A percentile compares a stretch with the other conserved stretches of the same genome.
Evolutionary conservation across 2,329 filamentous ascomycete species (phyloP).

Genomic region (Pseudopithomyces chartarum): DNA sequence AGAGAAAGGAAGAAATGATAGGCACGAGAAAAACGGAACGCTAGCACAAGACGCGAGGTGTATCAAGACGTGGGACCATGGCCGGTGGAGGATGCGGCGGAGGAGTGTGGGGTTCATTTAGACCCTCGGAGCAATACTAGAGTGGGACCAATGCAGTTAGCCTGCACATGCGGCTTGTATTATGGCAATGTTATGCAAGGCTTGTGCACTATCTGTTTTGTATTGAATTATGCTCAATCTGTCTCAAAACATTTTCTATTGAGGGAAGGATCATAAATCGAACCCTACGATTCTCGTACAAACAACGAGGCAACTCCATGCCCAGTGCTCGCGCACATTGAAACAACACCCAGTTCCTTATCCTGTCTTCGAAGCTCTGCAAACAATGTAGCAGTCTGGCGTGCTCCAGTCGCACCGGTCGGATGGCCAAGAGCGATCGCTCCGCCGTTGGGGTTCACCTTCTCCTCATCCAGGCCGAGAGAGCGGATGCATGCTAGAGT

Average conservation of each 20-base stretch:
- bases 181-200: background rate
- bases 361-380: conserved; percentile 68
- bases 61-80: conserved; percentile 23
- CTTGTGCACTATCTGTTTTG: background rate
- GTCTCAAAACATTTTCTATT: background rate
- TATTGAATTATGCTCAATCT: background rate
- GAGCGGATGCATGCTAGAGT: conserved; percentile 80
- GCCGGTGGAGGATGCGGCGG: conserved; percentile 22
- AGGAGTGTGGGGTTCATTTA: conserved; percentile 33
- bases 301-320: conserved; percentile 39
- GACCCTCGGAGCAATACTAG: conserved; percentile 3
- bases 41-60: conserved; percentile 13
- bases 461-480: conserved; percentile 71
- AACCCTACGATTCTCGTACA: conserved; percentile 30
- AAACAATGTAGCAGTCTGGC: conserved; percentile 84
- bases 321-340: conserved; percentile 69
- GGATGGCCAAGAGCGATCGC: conserved; percentile 84
- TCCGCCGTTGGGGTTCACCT: conserved; percentile 81
- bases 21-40: conserved; percentile 11
- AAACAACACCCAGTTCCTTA: conserved; percentile 81
- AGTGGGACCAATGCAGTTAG: conserved; percentile 7
- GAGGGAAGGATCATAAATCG: no score
- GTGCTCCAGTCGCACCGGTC: conserved; percentile 73
- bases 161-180: background rate
- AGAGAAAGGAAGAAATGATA: conserved; percentile 8